phyloP scores from a whole-genome alignment of 2,329 filamentous ascomycete genomes.

The Stagonosporopsis chrysanthemi region DNA sequence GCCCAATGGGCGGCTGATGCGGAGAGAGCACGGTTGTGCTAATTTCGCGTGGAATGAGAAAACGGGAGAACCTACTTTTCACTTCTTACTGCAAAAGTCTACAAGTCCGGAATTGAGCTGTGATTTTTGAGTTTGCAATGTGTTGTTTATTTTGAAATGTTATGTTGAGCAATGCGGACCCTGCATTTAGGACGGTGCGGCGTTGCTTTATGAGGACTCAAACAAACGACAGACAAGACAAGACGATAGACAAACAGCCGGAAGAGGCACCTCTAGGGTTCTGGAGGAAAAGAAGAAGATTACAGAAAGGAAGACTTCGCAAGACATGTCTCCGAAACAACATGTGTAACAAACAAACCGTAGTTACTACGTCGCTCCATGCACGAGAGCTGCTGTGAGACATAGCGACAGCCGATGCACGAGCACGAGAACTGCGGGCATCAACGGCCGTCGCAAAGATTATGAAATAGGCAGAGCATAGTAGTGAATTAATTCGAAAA shows the following conservation, averaged over 20 bases:
- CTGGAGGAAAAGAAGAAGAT: slow-evolving; percentile 3
- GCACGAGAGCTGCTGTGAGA: slow-evolving; percentile 32
- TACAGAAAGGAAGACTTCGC: slow-evolving; percentile 9
- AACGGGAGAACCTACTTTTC: not conserved
- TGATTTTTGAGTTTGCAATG: not conserved
- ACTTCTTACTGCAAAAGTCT: not conserved
- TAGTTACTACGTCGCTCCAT: slow-evolving; percentile 8
- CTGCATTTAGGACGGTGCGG: slow-evolving; percentile 3
- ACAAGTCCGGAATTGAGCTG: not conserved
- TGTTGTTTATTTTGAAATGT: slow-evolving; percentile 8
- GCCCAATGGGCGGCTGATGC: not conserved
- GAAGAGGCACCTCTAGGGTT: not conserved
- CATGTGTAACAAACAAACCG: slow-evolving; percentile 39
- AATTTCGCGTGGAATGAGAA: slow-evolving; percentile 11
- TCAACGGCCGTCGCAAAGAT: not conserved
- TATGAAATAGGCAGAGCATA: not conserved
- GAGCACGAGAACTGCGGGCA: slow-evolving; percentile 3
- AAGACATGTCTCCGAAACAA: slow-evolving; percentile 26
- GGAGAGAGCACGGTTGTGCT: slow-evolving; percentile 8
- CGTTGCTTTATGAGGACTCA: not conserved
- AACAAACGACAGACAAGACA: not conserved
- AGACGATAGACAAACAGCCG: not conserved
- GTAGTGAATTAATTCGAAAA: not conserved
- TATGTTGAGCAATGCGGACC: slow-evolving; percentile 14
- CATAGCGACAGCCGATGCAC: slow-evolving; percentile 29